Evolutionary conservation across 1,139 yeast genomes (phyloP).

Genomic region (Zygosaccharomyces pseudobailii): DNA sequence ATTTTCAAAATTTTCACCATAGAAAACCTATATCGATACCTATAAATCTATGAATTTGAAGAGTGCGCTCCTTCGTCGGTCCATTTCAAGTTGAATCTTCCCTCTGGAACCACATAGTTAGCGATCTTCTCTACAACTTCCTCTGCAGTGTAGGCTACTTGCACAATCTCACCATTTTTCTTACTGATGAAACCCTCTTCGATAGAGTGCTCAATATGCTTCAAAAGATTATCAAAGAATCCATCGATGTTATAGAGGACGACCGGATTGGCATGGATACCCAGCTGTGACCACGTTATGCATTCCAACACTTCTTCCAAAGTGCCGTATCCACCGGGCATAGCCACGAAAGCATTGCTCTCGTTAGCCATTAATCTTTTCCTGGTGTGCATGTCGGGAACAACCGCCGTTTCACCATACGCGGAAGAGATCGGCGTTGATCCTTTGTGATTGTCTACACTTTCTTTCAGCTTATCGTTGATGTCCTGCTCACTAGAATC

Average conservation of each 20-base stretch:
- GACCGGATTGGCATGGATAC: slow-evolving; percentile 78
- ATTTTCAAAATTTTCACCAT: background rate
- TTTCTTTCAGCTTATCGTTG: slow-evolving; percentile 43
- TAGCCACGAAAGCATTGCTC: slow-evolving; percentile 81
- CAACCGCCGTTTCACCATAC: slow-evolving; percentile 77
- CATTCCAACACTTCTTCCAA: slow-evolving; percentile 87
- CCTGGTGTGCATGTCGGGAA: slow-evolving; percentile 86
- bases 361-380: slow-evolving; percentile 82
- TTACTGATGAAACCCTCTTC: slow-evolving; percentile 62
- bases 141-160: slow-evolving; percentile 62
- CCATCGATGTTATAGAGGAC: slow-evolving; percentile 75
- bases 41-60: slow-evolving; percentile 1
- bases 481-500: slow-evolving; percentile 33
- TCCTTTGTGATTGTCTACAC: slow-evolving; percentile 49
- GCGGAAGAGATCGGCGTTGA: slow-evolving; percentile 60
- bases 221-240: slow-evolving; percentile 66
- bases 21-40: background rate
- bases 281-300: slow-evolving; percentile 86
- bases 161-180: slow-evolving; percentile 63
- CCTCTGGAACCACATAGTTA: slow-evolving; percentile 63
- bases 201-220: slow-evolving; percentile 54
- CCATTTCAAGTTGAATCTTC: slow-evolving; percentile 75
- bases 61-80: slow-evolving; percentile 32
- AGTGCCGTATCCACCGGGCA: slow-evolving; percentile 93
- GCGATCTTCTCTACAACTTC: slow-evolving; percentile 62